A percentile compares a stretch with the other conserved stretches of the same genome.
These are phyloP conservation scores for Fusarium sp. DNA, from an alignment of 2,329 filamentous ascomycete genomes.

Conservation along the genomic window DNA sequence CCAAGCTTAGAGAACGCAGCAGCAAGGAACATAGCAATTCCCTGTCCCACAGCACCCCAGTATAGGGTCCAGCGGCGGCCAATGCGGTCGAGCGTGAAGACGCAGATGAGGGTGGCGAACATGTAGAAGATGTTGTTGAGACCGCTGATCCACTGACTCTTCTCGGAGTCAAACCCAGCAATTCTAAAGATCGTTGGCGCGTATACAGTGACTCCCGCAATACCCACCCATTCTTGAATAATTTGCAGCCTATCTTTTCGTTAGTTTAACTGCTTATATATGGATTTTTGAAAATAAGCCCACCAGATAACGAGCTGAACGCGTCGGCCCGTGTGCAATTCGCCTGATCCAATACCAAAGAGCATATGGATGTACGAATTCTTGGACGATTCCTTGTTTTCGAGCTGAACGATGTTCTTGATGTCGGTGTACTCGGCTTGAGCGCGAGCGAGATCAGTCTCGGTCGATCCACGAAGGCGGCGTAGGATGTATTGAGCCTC, in stretches of 20 bases:
- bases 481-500: slow-evolving; percentile 78
- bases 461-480: slow-evolving; percentile 73
- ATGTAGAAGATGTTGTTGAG: slow-evolving; percentile 67
- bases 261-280: too few relatives aligned
- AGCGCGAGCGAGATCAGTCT: slow-evolving; percentile 67
- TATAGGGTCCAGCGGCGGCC: slow-evolving; percentile 79
- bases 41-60: slow-evolving; percentile 77
- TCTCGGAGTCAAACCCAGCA: slow-evolving; percentile 74
- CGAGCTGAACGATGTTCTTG: slow-evolving; percentile 63
- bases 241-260: slow-evolving; percentile 27
- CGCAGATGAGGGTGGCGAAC: slow-evolving; percentile 78
- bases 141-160: slow-evolving; percentile 76
- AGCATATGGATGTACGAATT: slow-evolving; percentile 78
- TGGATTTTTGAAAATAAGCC: not conserved
- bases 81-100: slow-evolving; percentile 79
- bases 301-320: slow-evolving; percentile 80
- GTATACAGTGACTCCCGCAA: slow-evolving; percentile 78
- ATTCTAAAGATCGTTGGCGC: slow-evolving; percentile 74
- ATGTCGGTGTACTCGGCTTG: slow-evolving; percentile 80
- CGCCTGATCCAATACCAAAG: slow-evolving; percentile 75
- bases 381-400: slow-evolving; percentile 71
- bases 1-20: slow-evolving; percentile 69
- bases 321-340: slow-evolving; percentile 76
- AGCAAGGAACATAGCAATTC: slow-evolving; percentile 77
- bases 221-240: slow-evolving; percentile 58